Base-by-base conservation (phyloP, 768 basidiomycete genomes). In the Termitomyces sp. region DNA sequence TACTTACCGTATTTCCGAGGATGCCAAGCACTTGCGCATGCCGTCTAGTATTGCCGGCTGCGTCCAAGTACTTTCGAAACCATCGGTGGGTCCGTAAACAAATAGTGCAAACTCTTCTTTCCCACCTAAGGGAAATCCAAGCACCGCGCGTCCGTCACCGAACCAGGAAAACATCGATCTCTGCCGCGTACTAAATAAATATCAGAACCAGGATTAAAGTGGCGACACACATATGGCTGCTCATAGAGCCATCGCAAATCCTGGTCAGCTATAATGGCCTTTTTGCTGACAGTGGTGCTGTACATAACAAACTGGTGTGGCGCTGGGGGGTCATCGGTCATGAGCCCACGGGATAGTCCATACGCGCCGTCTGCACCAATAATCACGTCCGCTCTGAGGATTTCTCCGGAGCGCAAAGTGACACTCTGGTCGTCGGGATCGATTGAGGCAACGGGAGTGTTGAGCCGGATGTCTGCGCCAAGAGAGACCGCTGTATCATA, bases 291-390 rank as follows among this genome's bases (percentile, higher is more conserved):
- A 2, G 69, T 75, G 0, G 77, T 69, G 48, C 80, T 77, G 61
- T 81, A 84, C 59, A 82, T 70, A 40, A 75, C 65, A 59, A 69
- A 49, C 63, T 49, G 53, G 60, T 58, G n/a, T 59, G 59, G 0
- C 59, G 59, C 29, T 61, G 59, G 0, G 49, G 62, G 25, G 46
- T 59, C 50, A 14, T 60, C 57, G 23, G 71, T 66, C 0, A 69
- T 71, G 21, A 38, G 35, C 25, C 32, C 16, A 21, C 57, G 57
- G 16, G 50, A 14, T 16, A 58, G 32, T 21, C 61, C 61, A 4
- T 31, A n/a, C 1, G 44, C 41, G n/a, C 85, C 85, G 59, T 85
- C 85, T 1, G 84, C 83, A 25, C 84, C 83, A 35, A 86, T 68
- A 48, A 86, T 71, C 14, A 85, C 73, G 63, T 86, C 78, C 12